These are phyloP conservation scores for Planoprotostelium fungivorum DNA, from an alignment of 78 protist genomes.

Conservation along the genomic window DNA sequence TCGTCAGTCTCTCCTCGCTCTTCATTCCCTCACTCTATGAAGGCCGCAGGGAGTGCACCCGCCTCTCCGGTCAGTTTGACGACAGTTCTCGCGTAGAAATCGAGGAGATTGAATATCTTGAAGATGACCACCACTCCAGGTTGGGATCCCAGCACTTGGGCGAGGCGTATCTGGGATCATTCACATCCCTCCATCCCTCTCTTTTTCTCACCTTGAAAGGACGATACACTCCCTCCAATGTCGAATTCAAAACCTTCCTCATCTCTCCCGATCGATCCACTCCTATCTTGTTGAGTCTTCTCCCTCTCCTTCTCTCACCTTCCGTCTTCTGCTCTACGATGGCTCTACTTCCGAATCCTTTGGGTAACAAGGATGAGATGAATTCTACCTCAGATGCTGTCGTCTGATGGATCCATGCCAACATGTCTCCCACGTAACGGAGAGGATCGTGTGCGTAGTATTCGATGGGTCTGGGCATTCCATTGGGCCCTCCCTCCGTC, in stretches of 20 bases:
- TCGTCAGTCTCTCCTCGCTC: neutral
- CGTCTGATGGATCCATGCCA: slow-evolving; percentile 82
- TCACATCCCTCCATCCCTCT: neutral
- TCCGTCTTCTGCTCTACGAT: neutral
- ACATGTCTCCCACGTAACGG: slow-evolving; percentile 77
- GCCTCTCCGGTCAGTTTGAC: neutral
- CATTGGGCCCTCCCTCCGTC: slow-evolving; percentile 72
- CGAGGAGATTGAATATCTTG: slow-evolving; percentile 31
- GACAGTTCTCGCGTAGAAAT: slow-evolving; percentile 33
- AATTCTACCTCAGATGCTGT: slow-evolving; percentile 52
- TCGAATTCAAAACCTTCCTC: slow-evolving; percentile 24
- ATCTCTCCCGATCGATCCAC: slow-evolving; percentile 13
- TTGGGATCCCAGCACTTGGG: slow-evolving; percentile 36
- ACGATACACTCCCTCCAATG: slow-evolving; percentile 30
- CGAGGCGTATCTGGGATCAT: slow-evolving; percentile 21
- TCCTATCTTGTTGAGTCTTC: neutral
- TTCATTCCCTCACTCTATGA: neutral
- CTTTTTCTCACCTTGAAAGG: slow-evolving; percentile 20
- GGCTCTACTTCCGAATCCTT: too few species aligned
- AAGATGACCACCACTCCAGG: slow-evolving; percentile 30
- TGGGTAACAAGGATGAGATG: slow-evolving; percentile 13
- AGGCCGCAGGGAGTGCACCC: neutral
- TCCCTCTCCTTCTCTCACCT: neutral
- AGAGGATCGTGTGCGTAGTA: slow-evolving; percentile 78
- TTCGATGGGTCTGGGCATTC: slow-evolving; percentile 74